phyloP scores from a whole-genome alignment of 768 basidiomycete genomes.

The Collybia nuda region DNA sequence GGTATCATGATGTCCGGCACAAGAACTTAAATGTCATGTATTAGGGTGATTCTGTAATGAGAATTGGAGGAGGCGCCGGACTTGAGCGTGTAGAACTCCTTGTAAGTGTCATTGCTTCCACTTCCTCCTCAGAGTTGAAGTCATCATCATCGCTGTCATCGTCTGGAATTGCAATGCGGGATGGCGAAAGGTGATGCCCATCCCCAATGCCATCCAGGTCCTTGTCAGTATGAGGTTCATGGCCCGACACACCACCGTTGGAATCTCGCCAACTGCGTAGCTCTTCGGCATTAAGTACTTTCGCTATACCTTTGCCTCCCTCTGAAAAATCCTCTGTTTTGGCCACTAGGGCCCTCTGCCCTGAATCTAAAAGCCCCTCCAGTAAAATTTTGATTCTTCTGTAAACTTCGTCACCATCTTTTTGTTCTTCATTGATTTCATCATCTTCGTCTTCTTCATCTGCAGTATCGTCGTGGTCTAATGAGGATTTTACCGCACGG shows the following conservation, averaged over 20 bases:
- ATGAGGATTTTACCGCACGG: conserved; percentile 53
- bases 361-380: conserved; percentile 59
- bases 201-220: conserved; percentile 29
- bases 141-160: conserved; percentile 18
- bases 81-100: conserved; percentile 24
- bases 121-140: conserved; percentile 38
- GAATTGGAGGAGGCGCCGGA: conserved; percentile 35
- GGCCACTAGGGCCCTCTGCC: conserved; percentile 60
- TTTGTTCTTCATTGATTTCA: conserved; percentile 40
- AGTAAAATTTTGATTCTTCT: conserved; percentile 62
- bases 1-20: conserved; percentile 8
- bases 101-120: conserved; percentile 35
- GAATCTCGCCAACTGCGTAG: conserved; percentile 57
- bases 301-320: conserved; percentile 45
- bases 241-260: conserved; percentile 17
- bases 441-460: conserved; percentile 50
- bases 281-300: conserved; percentile 76
- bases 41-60: conserved; percentile 33
- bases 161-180: conserved; percentile 18
- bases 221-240: conserved; percentile 15
- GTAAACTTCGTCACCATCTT: conserved; percentile 55
- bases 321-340: conserved; percentile 52
- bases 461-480: conserved; percentile 39
- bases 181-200: conserved; percentile 22
- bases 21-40: background rate